These are phyloP conservation scores for Ophiosphaerella korrae DNA, from an alignment of 2,329 filamentous ascomycete species.

Conservation along the genomic window DNA sequence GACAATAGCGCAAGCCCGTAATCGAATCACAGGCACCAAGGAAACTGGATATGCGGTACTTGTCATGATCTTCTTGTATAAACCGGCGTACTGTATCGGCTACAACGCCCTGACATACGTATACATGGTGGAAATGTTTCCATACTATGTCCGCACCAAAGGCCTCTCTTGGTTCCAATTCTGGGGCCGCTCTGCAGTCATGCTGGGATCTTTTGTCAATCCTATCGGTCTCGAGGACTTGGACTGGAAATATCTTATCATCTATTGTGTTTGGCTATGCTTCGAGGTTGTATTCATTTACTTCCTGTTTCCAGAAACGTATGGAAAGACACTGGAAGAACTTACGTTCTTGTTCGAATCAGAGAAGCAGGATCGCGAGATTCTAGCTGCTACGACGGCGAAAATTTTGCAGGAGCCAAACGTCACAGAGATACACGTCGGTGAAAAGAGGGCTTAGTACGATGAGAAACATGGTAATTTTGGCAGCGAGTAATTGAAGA, in stretches of 20 bases:
- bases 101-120: slow-evolving; percentile 64
- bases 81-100: slow-evolving; percentile 60
- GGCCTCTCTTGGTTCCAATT: slow-evolving; percentile 64
- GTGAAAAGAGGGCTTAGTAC: slow-evolving; percentile 31
- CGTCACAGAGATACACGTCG: slow-evolving; percentile 27
- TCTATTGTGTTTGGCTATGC: slow-evolving; percentile 54
- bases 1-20: slow-evolving; percentile 56
- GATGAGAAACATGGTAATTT: no score
- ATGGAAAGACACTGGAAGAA: slow-evolving; percentile 42
- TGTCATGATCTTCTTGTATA: slow-evolving; percentile 59
- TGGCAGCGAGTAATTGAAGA: no score
- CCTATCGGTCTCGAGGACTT: slow-evolving; percentile 66
- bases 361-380: slow-evolving; percentile 29
- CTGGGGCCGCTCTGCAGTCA: slow-evolving; percentile 63
- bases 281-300: slow-evolving; percentile 45
- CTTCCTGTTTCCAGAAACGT: slow-evolving; percentile 43
- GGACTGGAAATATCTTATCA: slow-evolving; percentile 67
- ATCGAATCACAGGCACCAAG: slow-evolving; percentile 48
- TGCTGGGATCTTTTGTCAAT: slow-evolving; percentile 66
- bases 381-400: slow-evolving; percentile 23
- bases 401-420: slow-evolving; percentile 28
- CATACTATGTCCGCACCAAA: slow-evolving; percentile 57
- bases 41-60: slow-evolving; percentile 52
- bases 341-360: slow-evolving; percentile 41
- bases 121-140: slow-evolving; percentile 58